A percentile compares a stretch with the other conserved stretches of the same genome.
phyloP scores from a whole-genome alignment of 1,139 yeast genomes.

The Sugiyamaella sp. region DNA sequence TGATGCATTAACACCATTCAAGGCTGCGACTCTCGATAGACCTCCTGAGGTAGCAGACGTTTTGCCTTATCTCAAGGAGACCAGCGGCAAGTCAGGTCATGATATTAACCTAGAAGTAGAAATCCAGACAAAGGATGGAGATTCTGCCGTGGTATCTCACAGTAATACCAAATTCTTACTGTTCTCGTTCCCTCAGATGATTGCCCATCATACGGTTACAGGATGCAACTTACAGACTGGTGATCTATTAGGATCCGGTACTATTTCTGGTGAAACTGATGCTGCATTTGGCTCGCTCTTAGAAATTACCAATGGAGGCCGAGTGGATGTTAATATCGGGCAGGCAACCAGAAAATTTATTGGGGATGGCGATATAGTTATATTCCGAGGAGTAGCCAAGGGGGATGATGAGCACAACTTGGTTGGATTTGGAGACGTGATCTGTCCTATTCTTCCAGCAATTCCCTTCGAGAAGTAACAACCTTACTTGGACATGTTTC shows the following conservation, averaged over 20 bases:
- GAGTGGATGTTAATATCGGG: slow-evolving; percentile 26
- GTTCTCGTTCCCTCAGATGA: slow-evolving; percentile 37
- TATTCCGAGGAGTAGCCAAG: slow-evolving; percentile 27
- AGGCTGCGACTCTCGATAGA: slow-evolving; percentile 24
- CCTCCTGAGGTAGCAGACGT: slow-evolving; percentile 25
- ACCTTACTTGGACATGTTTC: not conserved
- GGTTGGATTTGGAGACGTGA: slow-evolving; percentile 35
- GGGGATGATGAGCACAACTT: slow-evolving; percentile 19
- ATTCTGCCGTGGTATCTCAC: slow-evolving; percentile 21
- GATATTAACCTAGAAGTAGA: slow-evolving; percentile 29
- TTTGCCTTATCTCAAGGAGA: slow-evolving; percentile 30
- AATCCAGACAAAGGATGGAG: slow-evolving; percentile 25
- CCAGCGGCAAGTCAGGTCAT: slow-evolving; percentile 26
- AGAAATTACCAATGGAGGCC: slow-evolving; percentile 33
- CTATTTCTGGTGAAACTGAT: slow-evolving; percentile 31
- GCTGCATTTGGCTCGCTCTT: slow-evolving; percentile 32
- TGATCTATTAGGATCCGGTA: slow-evolving; percentile 38
- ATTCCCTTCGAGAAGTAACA: slow-evolving; percentile 38
- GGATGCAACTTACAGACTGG: slow-evolving; percentile 37
- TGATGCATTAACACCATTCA: slow-evolving; percentile 33
- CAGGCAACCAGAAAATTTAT: slow-evolving; percentile 27
- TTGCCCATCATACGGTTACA: slow-evolving; percentile 37
- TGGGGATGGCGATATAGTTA: slow-evolving; percentile 34
- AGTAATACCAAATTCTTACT: slow-evolving; percentile 30
- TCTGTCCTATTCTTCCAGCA: slow-evolving; percentile 36